phyloP scores from a whole-genome alignment of 129 eudicot species.

The Lonicera japonica region DNA sequence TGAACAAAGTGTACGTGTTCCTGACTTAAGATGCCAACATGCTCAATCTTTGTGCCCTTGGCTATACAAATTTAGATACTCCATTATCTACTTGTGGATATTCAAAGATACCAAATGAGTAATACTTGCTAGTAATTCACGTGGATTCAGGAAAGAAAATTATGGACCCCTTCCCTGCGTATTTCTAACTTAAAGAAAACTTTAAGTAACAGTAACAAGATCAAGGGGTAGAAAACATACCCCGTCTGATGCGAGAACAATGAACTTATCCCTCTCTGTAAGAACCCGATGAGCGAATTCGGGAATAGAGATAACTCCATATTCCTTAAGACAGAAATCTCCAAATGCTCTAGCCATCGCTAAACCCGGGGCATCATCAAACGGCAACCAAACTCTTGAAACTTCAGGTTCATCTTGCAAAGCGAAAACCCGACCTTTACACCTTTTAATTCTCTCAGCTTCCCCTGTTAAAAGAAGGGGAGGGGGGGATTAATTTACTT shows the following conservation, averaged over 20 bases:
- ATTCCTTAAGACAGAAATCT: slow-evolving; percentile 91
- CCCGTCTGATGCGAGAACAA: slow-evolving; percentile 97
- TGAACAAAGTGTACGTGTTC: no score
- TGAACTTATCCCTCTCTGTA: slow-evolving; percentile 74
- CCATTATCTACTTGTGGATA: neutral
- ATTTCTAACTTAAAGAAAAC: neutral
- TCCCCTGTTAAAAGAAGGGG: slow-evolving; percentile 43
- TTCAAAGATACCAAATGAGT: neutral
- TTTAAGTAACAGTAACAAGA: neutral
- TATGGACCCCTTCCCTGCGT: neutral
- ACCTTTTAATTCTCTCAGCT: slow-evolving; percentile 86
- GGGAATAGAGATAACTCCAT: slow-evolving; percentile 94
- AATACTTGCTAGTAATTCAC: neutral
- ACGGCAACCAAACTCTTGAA: slow-evolving; percentile 90
- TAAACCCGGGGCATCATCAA: slow-evolving; percentile 97
- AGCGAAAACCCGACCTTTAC: slow-evolving; percentile 96
- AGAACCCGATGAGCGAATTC: slow-evolving; percentile 78
- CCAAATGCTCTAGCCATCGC: slow-evolving; percentile 99
- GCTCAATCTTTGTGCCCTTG: neutral
- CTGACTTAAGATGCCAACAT: no score
- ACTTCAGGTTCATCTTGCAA: slow-evolving; percentile 99
- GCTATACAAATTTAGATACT: neutral
- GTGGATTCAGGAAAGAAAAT: neutral
- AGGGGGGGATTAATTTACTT: neutral
- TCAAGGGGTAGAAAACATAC: slow-evolving; percentile 32